Evolutionary conservation across 2,329 filamentous ascomycete genomes (phyloP).

Genomic region (Cordyceps sp.): DNA sequence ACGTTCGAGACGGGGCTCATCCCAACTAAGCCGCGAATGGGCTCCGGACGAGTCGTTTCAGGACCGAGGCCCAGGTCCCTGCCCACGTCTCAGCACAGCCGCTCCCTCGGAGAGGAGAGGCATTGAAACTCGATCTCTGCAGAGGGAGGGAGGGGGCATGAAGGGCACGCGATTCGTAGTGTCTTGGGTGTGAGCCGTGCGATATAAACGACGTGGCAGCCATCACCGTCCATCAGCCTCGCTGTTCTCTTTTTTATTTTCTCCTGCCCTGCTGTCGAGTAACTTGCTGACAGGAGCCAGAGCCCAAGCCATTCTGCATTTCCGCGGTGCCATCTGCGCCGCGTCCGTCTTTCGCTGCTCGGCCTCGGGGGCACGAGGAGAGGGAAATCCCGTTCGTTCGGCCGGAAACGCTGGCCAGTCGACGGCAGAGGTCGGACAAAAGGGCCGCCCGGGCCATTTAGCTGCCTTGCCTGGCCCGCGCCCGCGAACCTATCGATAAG

Average conservation of each 20-base stretch:
- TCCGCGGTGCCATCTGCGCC: too few species aligned
- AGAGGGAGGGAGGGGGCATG: not conserved
- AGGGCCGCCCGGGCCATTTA: too few species aligned
- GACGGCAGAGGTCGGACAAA: too few species aligned
- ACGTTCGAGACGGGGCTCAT: not conserved
- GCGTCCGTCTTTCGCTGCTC: too few species aligned
- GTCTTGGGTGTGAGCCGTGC: not conserved
- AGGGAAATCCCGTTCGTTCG: too few species aligned
- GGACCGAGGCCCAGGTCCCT: not conserved
- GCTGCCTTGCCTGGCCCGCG: too few species aligned
- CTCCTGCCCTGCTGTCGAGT: not conserved
- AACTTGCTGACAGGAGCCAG: too few species aligned
- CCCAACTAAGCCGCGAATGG: not conserved
- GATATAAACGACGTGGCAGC: constrained; percentile 1
- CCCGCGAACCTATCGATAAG: not conserved
- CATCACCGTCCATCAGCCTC: constrained; percentile 1
- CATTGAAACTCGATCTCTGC: not conserved
- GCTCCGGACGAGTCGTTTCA: constrained; percentile 2
- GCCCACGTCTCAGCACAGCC: constrained; percentile 1
- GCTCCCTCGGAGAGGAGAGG: not conserved
- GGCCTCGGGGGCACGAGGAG: too few species aligned
- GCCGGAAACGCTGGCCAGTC: too few species aligned
- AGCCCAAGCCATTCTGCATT: too few species aligned
- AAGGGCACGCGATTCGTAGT: not conserved
- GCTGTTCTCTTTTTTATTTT: too few species aligned